Base-by-base conservation (phyloP, 148 eudicot species). In the Rhododendron molle region DNA sequence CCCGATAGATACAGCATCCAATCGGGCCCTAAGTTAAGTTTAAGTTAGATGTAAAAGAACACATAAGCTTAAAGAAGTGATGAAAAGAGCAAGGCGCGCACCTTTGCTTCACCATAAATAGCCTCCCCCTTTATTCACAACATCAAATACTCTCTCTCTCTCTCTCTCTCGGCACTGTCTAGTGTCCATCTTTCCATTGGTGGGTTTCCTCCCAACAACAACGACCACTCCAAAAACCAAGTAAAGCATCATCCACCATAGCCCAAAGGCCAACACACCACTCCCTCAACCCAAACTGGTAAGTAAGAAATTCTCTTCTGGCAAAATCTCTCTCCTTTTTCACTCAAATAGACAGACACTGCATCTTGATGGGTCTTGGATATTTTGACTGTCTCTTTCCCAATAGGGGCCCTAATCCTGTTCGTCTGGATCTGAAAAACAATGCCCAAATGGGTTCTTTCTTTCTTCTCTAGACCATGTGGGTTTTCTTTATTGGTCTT, bases 341-440 rank as follows among this genome's bases (percentile, higher is more conserved):
- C 81, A 26, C 38, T n/a, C n/a, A 79, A 47, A 79, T 30, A 47
- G 60, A 5, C 82, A 50, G 65, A n/a, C 12, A 50, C 23, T 44
- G 54, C 20, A 78, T 78, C 34, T 78, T 46, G 15, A 20, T 58
- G 65, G 20, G 50, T 21, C 44, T 43, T 43, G 28, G 47, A 20
- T 21, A 5, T 23, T 23, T 44, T 10, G 56, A n/a, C 28, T 3
- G 7, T 16, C 60, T 54, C 12, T 80, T 80, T 30, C 26, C 13
- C 4, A 32, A 4, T 38, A 56, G 16, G 21, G 50, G 34, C 23
- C 16, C 18, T 71, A 28, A 58, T 7, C 65, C 65, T 7, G 21
- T 78, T 44, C 49, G 3, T 60, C 80, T 78, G 86, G 71, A 85
- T 85, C 82, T 50, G 38, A 5, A 71, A 38, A 80, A 77, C 79